Evolutionary conservation across 106 monocot species (phyloP).

Genomic region (Gastrodia elata): DNA sequence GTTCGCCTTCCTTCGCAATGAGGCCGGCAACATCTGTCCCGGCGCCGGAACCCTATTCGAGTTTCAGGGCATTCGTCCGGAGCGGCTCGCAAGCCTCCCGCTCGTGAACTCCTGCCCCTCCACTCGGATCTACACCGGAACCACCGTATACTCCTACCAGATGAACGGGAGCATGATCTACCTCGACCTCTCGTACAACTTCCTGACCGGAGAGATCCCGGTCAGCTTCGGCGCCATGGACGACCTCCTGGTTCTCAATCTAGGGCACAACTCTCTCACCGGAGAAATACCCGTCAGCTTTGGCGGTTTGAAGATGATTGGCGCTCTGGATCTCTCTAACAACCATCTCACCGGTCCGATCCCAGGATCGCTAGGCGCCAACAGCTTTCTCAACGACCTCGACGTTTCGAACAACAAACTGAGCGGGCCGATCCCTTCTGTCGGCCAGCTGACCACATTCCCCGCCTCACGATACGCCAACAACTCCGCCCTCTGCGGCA

Average conservation of each 20-base stretch:
- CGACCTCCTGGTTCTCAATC: constrained; percentile 48
- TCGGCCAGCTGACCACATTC: constrained; percentile 73
- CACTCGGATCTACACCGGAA: constrained; percentile 57
- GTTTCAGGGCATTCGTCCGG: constrained; percentile 54
- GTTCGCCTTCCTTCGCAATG: constrained; percentile 62
- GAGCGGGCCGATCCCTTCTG: constrained; percentile 50
- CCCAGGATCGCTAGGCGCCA: constrained; percentile 31
- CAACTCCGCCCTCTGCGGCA: constrained; percentile 71
- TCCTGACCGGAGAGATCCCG: constrained; percentile 44
- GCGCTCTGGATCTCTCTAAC: constrained; percentile 55
- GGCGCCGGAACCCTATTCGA: constrained; percentile 61
- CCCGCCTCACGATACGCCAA: constrained; percentile 46
- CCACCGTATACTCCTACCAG: constrained; percentile 33
- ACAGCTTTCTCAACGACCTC: constrained; percentile 46
- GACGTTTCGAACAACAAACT: constrained; percentile 85
- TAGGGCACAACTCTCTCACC: constrained; percentile 59
- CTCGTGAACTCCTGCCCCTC: constrained; percentile 32
- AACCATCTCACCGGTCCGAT: constrained; percentile 60
- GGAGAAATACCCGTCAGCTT: constrained; percentile 58
- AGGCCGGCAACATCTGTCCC: constrained; percentile 48
- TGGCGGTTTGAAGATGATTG: constrained; percentile 24
- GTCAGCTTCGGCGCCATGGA: constrained; percentile 44
- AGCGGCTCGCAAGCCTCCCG: constrained; percentile 43
- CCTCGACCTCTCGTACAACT: constrained; percentile 66
- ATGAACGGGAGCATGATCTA: constrained; percentile 64